phyloP scores from a whole-genome alignment of 495 filamentous ascomycete species.

The Schizothecium vesticola region DNA sequence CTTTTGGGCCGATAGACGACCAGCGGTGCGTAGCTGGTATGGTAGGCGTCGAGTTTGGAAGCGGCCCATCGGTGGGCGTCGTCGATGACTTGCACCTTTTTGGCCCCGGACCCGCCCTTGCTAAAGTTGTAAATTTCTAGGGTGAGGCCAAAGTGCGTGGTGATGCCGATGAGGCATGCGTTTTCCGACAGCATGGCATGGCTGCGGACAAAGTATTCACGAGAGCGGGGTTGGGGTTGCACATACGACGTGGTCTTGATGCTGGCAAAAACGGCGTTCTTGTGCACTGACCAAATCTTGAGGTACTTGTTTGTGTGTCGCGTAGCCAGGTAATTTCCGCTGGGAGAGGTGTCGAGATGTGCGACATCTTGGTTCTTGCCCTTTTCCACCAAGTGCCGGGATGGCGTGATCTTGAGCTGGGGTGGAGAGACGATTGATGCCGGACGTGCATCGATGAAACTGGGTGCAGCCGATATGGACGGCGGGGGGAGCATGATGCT shows the following conservation, averaged over 20 bases:
- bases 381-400: conserved; percentile 21
- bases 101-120: conserved; percentile 17
- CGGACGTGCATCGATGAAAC: not conserved
- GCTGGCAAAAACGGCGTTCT: conserved; percentile 18
- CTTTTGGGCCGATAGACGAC: conserved; percentile 25
- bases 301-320: conserved; percentile 24
- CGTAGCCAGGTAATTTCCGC: conserved; percentile 11
- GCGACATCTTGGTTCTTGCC: conserved; percentile 20
- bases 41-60: conserved; percentile 19
- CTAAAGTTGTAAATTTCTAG: conserved; percentile 29
- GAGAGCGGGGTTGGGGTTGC: conserved; percentile 21
- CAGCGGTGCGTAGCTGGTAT: conserved; percentile 20
- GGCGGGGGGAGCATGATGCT: not conserved
- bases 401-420: conserved; percentile 11
- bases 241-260: conserved; percentile 28
- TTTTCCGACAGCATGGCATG: conserved; percentile 26
- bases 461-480: not conserved
- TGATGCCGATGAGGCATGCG: conserved; percentile 22
- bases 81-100: conserved; percentile 28
- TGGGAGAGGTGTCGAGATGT: conserved; percentile 25
- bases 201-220: conserved; percentile 29
- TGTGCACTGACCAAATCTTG: conserved; percentile 25
- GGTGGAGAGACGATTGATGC: not conserved
- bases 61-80: conserved; percentile 29
- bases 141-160: conserved; percentile 26